These are phyloP conservation scores for Breynia disticha DNA, from an alignment of 441 rosid species.

Conservation along the genomic window DNA sequence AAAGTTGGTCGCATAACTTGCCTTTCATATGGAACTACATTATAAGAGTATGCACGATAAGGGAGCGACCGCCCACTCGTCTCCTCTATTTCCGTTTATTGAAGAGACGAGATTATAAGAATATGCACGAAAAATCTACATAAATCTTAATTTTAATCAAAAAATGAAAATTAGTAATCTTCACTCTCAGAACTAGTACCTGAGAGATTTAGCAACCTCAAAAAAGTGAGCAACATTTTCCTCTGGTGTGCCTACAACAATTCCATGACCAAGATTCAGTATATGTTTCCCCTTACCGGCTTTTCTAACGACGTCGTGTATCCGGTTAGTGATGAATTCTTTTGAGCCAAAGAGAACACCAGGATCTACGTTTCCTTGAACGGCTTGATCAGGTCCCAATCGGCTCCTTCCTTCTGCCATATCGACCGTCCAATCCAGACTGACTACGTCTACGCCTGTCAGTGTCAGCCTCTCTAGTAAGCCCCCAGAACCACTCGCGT, in stretches of 20 bases:
- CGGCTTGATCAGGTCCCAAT: conserved; percentile 61
- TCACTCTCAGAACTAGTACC: conserved; percentile 32
- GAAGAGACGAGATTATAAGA: too few species aligned
- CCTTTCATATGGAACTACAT: too few species aligned
- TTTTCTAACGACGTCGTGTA: conserved; percentile 75
- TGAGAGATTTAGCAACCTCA: conserved; percentile 68
- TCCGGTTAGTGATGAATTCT: conserved; percentile 72
- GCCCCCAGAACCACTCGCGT: conserved; percentile 92
- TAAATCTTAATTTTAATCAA: neutral
- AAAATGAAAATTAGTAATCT: neutral
- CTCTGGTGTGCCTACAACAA: conserved; percentile 88
- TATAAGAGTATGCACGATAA: neutral
- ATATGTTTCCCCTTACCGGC: conserved; percentile 86
- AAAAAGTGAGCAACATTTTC: conserved; percentile 93
- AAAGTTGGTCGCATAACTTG: too few species aligned
- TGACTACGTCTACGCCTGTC: conserved; percentile 87
- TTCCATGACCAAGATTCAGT: conserved; percentile 91
- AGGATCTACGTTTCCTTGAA: conserved; percentile 91
- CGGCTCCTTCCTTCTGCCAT: conserved; percentile 93
- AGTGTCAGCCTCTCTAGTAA: conserved; percentile 74
- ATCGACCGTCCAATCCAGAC: conserved; percentile 98
- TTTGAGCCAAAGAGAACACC: conserved; percentile 86
- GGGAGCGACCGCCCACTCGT: too few species aligned
- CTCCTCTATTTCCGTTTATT: too few species aligned
- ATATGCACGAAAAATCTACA: neutral